Evolutionary conservation across 2,329 filamentous ascomycete species (phyloP).

Genomic region (Knoxdaviesia proteae): DNA sequence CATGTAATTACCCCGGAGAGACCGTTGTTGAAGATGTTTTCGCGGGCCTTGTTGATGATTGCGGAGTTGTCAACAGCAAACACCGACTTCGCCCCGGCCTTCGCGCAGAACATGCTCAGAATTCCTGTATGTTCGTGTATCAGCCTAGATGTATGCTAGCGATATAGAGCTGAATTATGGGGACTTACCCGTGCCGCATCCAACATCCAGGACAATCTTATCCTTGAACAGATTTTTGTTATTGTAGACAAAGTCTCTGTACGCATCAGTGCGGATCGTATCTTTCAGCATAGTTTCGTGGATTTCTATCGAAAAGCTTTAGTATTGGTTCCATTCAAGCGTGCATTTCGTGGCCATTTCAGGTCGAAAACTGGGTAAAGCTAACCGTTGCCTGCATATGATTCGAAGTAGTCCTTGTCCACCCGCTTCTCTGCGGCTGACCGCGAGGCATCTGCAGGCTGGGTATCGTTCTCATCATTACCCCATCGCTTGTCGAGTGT

Average conservation of each 20-base stretch:
- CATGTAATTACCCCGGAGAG: conserved; percentile 57
- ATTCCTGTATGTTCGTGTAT: conserved; percentile 34
- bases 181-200: conserved; percentile 47
- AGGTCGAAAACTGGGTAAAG: neutral
- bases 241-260: conserved; percentile 85
- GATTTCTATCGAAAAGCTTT: conserved; percentile 39
- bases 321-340: neutral
- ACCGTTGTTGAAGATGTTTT: conserved; percentile 67
- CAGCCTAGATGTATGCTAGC: neutral
- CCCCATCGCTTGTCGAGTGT: conserved; percentile 46
- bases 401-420: conserved; percentile 35
- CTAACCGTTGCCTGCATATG: conserved; percentile 39
- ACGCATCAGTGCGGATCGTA: conserved; percentile 67
- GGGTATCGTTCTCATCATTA: conserved; percentile 14
- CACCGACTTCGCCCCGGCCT: conserved; percentile 68
- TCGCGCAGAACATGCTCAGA: conserved; percentile 83
- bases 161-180: neutral
- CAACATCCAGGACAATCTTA: conserved; percentile 78
- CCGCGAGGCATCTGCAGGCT: too few relatives aligned
- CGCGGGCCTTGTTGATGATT: conserved; percentile 70
- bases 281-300: conserved; percentile 96
- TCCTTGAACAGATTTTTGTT: conserved; percentile 74
- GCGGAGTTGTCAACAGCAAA: conserved; percentile 83
- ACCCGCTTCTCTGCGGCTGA: conserved; percentile 9
- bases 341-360: neutral